Base-by-base conservation (phyloP, 2,329 filamentous ascomycete species). In the Thielaviopsis cerberus region DNA sequence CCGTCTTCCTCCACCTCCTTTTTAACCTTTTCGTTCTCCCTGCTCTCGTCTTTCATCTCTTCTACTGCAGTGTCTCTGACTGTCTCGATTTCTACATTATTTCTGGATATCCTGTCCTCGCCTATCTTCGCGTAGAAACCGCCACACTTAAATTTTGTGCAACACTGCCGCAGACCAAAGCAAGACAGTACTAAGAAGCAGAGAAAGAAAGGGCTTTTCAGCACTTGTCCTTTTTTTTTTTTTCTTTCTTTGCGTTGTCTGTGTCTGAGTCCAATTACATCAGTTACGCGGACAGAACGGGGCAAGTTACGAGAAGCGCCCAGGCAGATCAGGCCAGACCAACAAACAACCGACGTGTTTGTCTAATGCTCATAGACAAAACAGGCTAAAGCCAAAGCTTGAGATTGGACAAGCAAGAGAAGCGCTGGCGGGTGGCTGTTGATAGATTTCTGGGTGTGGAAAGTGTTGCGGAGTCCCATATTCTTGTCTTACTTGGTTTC, bases 61-160 rank as follows among this genome's bases (percentile, higher is more conserved):
- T 41, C 20, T 37, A 24, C 22, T 52, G 17, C 25, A 45, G 54
- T 55, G 53, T 55, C 24, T 55, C 22, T 50, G 48, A 45, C 25
- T 53, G 10, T 57, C 50, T 22, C 41, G 41, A 48, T 22, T 48
- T 48, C 52, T 54, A 15, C 17, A 30, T 37, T 37, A 30, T 37
- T 30, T 22, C 27, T 54, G n/a, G 8, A 5, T 45, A 24, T 51
- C 25, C 27, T 55, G 53, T 45, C 11, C 50, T 59, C 58, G 58
- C 58, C 53, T 59, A 59, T 59, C 26, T 37, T 59, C 58, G 54
- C 54, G 54, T 56, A 59, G 48, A 58, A 45, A 56, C 53, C 48
- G 50, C 58, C 50, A 59, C 58, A 53, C 50, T 55, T 51, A 48
- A 41, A 48, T 53, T 17, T 27, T 59, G 58, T 56, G 41, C 34